Evolutionary conservation across 805 yeast genomes (phyloP), one percentile per base, ranked within the genome.

Genomic region (Candida verbasci): DNA sequence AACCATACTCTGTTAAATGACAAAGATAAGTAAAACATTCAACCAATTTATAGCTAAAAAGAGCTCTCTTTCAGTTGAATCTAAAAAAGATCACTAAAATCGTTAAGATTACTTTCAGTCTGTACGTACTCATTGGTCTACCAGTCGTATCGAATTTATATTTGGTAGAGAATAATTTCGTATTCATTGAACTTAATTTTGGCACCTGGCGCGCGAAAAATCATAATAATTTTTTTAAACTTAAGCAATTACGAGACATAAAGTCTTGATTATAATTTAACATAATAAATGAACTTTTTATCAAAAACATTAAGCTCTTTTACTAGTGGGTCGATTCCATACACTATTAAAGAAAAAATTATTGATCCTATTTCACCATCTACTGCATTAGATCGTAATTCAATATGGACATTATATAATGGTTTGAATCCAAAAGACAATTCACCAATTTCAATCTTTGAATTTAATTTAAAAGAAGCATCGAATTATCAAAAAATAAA

Each of bases 361-460:
- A 55, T 66, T 10, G 58, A 56, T 29, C 56, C 65, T 10, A 28
- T 37, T 7, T 12, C 40, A n/a, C 24, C 42, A 3, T 24, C 38
- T 3, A 31, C 42, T 9, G 44, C 35, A 15, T 49, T 54, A 3
- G 56, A 48, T 18, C 41, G 56, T 6, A 55, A 58, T 12, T 56
- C 75, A 2, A 63, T 83, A 1, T 87, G 93, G 91, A 67, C 67
- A 3, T 44, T 84, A 1, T 78, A 77, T 48, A 65, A 78, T 29
- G 95, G 85, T 6, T 58, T 72, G 3, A 63, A 69, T 35, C 68
- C 72, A 21, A 68, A 76, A 60, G 75, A 70, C 18, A 58, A 63
- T 17, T 37, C 72, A 2, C 56, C 65, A 7, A 81, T 82, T 23
- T 69, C 91, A 0, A 70, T 86, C 11, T 86, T 86, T 52, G 82